Conservation (phyloP, 106 monocot genomes). For the Apostasia shenzhenica region DNA sequence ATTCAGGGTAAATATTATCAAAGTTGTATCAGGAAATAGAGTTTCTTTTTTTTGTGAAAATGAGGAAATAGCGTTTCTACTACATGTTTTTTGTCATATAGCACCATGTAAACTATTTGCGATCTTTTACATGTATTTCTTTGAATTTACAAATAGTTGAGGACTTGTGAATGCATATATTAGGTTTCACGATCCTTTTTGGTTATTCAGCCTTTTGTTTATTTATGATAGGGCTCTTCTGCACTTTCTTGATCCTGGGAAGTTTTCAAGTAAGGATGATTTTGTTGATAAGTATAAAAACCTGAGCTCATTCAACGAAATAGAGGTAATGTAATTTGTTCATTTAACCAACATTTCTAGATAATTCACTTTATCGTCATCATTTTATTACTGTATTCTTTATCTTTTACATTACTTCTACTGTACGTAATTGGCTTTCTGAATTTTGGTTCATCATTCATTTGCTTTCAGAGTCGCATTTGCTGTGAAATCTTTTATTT, state of each 20-base stretch:
- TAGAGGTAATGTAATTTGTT: conserved; percentile 53
- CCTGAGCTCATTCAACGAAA: conserved; percentile 90
- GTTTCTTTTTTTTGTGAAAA: too few relatives aligned
- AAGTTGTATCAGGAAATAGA: too few relatives aligned
- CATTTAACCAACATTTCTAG: background rate
- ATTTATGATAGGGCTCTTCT: conserved; percentile 71
- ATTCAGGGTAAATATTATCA: too few relatives aligned
- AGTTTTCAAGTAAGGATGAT: conserved; percentile 79
- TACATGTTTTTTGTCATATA: too few relatives aligned
- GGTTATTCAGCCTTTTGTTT: conserved; percentile 7
- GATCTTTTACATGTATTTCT: too few relatives aligned
- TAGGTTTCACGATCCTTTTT: too few relatives aligned
- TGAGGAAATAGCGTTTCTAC: too few relatives aligned
- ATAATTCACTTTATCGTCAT: background rate
- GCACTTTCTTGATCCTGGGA: conserved; percentile 90
- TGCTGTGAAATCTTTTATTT: background rate
- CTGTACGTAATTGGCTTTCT: background rate
- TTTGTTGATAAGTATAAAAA: conserved; percentile 99
- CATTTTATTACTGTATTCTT: background rate
- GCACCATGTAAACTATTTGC: too few relatives aligned
- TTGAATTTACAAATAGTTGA: too few relatives aligned
- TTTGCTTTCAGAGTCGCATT: background rate
- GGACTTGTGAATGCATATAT: too few relatives aligned
- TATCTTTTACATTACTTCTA: background rate
- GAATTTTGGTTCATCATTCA: background rate